Percentiles rank a stretch among this genome's conserved stretches.
Conservation (phyloP, 768 basidiomycete genomes). For the Tricholoma furcatifolium region DNA sequence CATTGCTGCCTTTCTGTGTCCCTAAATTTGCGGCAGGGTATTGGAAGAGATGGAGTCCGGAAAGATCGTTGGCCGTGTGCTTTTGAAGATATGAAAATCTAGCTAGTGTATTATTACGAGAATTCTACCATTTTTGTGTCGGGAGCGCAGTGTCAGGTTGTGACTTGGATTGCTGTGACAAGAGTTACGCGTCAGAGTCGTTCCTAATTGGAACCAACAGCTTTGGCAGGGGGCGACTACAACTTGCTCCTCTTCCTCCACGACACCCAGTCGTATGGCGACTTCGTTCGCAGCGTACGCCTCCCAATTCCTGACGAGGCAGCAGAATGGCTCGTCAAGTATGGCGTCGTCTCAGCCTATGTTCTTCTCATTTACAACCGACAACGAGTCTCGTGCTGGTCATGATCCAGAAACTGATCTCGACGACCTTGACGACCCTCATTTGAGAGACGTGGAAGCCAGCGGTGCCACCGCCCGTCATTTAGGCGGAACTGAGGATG, state of each 20-base stretch:
- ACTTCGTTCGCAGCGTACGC: conserved; percentile 82
- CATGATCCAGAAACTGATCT: conserved; percentile 48
- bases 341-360: conserved; percentile 72
- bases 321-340: conserved; percentile 44
- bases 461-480: conserved; percentile 32
- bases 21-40: conserved; percentile 16
- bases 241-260: conserved; percentile 12
- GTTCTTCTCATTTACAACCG: conserved; percentile 87
- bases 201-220: conserved; percentile 17
- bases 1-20: neutral
- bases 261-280: conserved; percentile 37
- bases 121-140: neutral
- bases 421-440: conserved; percentile 78
- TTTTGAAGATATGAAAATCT: conserved; percentile 18
- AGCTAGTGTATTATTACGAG: neutral
- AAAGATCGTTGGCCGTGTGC: conserved; percentile 31
- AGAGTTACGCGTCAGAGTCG: conserved; percentile 15
- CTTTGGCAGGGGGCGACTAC: conserved; percentile 15
- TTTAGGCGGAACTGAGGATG: conserved; percentile 40
- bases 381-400: conserved; percentile 58
- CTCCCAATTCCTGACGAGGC: conserved; percentile 74
- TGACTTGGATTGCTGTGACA: conserved; percentile 7
- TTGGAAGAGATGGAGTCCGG: conserved; percentile 27
- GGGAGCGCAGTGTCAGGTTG: conserved; percentile 4
- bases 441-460: conserved; percentile 46